These are phyloP conservation scores for Trametes versicolor DNA, from an alignment of 1,284 basidiomycete species.

Conservation along the genomic window DNA sequence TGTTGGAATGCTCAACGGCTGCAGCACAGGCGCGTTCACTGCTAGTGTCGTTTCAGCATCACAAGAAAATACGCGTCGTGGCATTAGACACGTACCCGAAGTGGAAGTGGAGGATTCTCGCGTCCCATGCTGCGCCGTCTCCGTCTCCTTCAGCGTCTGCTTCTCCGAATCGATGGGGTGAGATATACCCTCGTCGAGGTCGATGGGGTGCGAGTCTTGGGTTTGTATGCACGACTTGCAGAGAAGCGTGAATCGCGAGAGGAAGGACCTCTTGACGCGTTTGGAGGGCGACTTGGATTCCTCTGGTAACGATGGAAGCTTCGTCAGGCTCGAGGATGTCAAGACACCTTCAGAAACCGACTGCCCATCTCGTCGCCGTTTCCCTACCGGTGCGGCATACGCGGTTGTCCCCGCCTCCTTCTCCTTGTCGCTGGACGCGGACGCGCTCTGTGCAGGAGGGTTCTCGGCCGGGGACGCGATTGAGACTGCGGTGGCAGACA, in stretches of 20 bases:
- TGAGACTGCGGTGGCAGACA: conserved; percentile 33
- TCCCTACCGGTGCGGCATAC: conserved; percentile 36
- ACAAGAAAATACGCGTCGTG: background rate
- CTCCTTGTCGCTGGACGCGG: conserved; percentile 17
- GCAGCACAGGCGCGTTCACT: conserved; percentile 24
- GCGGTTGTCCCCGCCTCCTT: conserved; percentile 32
- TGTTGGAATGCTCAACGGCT: conserved; percentile 24
- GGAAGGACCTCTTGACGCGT: conserved; percentile 52
- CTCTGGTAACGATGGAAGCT: conserved; percentile 36
- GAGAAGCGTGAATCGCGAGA: conserved; percentile 55
- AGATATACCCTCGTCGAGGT: conserved; percentile 42
- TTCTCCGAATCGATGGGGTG: conserved; percentile 44
- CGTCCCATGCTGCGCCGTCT: conserved; percentile 34
- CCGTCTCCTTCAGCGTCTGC: conserved; percentile 36
- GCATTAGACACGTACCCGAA: conserved; percentile 29
- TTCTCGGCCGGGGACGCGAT: conserved; percentile 27
- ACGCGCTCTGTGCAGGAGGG: conserved; percentile 19
- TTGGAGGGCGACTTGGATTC: conserved; percentile 41
- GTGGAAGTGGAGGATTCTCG: conserved; percentile 39
- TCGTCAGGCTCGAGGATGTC: conserved; percentile 44
- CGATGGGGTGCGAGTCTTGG: conserved; percentile 50
- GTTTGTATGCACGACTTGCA: conserved; percentile 58
- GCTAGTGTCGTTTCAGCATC: conserved; percentile 8
- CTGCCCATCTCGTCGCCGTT: conserved; percentile 41
- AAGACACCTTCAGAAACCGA: conserved; percentile 46